These are phyloP conservation scores for Mortierella sp. DNA, from an alignment of 371 early-diverging fungal species.

Conservation along the genomic window DNA sequence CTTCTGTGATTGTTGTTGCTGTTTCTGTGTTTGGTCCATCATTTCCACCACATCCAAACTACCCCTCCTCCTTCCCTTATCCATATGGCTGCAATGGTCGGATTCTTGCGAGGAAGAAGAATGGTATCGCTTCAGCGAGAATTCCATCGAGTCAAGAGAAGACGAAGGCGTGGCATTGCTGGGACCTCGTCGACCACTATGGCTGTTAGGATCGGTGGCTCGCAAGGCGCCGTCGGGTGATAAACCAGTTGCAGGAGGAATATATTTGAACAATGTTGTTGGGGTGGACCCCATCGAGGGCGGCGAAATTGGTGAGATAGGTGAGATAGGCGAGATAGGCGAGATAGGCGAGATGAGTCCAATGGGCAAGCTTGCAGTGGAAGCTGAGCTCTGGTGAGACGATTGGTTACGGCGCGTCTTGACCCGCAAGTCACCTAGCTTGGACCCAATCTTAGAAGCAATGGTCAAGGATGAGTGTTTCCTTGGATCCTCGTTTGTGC, in stretches of 20 bases:
- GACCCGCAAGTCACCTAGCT: conserved; percentile 30
- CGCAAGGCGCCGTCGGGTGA: background rate
- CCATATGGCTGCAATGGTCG: too few relatives aligned
- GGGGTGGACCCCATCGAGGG: conserved; percentile 9
- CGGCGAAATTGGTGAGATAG: conserved; percentile 38
- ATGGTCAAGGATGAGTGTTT: too few relatives aligned
- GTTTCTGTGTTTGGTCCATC: too few relatives aligned
- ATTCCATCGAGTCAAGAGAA: too few relatives aligned
- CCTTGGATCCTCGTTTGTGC: too few relatives aligned
- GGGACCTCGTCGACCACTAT: background rate
- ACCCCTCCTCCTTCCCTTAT: too few relatives aligned
- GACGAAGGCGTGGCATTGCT: too few relatives aligned
- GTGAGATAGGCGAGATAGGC: conserved; percentile 28
- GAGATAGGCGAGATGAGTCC: background rate
- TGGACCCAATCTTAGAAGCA: conserved; percentile 25
- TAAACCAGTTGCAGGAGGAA: too few relatives aligned
- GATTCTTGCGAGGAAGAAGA: too few relatives aligned
- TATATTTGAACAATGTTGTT: background rate
- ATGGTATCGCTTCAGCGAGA: too few relatives aligned
- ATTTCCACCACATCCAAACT: background rate
- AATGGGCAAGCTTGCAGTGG: background rate
- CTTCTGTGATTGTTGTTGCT: background rate
- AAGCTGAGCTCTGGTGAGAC: background rate
- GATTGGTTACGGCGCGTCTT: conserved; percentile 18
- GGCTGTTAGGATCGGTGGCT: background rate